Conservation (phyloP, 768 basidiomycete species). For the Pleurotus salmoneostramineus region DNA sequence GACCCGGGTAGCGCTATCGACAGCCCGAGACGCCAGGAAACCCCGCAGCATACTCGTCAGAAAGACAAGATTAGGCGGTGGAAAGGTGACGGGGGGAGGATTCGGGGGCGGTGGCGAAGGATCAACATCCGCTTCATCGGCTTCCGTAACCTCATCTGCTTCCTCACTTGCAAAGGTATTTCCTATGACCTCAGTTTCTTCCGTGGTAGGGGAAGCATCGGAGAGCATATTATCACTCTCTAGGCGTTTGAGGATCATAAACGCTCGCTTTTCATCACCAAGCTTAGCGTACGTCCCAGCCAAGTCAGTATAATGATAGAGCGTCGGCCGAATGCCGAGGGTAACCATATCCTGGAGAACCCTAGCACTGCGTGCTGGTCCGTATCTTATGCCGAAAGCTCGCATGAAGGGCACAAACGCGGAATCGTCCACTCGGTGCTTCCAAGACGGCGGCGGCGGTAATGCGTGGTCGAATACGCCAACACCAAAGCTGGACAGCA, state of each 20-base stretch:
- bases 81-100: conserved; percentile 3
- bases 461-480: conserved; percentile 15
- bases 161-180: background rate
- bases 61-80: conserved; percentile 24
- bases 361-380: conserved; percentile 25
- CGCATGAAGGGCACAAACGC: conserved; percentile 55
- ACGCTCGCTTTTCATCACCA: conserved; percentile 29
- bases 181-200: background rate
- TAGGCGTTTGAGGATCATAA: conserved; percentile 37
- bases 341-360: conserved; percentile 52
- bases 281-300: conserved; percentile 39
- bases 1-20: conserved; percentile 27
- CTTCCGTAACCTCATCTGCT: background rate
- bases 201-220: background rate
- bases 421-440: conserved; percentile 18
- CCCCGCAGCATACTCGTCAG: conserved; percentile 35
- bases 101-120: background rate
- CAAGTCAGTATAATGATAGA: conserved; percentile 47
- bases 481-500: conserved; percentile 1
- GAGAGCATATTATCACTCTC: conserved; percentile 19
- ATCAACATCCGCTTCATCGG: conserved; percentile 4
- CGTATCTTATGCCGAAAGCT: conserved; percentile 26
- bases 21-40: conserved; percentile 24
- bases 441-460: conserved; percentile 24
- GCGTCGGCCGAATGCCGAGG: conserved; percentile 39